Evolutionary conservation across 2,329 filamentous ascomycete genomes (phyloP).

Genomic region (Paraconiothyrium brasiliense): DNA sequence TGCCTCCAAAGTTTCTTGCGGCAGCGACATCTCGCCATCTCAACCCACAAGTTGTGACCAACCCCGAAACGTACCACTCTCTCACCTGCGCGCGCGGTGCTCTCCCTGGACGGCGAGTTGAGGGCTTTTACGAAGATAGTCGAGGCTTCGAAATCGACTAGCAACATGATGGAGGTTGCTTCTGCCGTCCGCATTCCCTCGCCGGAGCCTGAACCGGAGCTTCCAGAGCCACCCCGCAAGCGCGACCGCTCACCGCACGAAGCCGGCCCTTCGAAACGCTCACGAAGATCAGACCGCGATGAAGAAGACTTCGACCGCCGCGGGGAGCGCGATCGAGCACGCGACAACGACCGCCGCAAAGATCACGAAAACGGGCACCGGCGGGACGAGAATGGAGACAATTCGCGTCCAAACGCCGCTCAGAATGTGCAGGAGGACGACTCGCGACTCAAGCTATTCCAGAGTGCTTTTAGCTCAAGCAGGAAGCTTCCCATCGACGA

Average conservation of each 20-base stretch:
- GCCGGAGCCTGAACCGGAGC: slow-evolving; percentile 61
- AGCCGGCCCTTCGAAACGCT: slow-evolving; percentile 47
- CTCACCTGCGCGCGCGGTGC: background rate
- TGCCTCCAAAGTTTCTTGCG: slow-evolving; percentile 39
- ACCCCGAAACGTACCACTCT: background rate
- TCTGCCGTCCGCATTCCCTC: slow-evolving; percentile 68
- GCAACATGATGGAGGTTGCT: slow-evolving; percentile 46
- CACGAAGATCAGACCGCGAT: slow-evolving; percentile 53
- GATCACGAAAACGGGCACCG: slow-evolving; percentile 71
- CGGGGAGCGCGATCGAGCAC: slow-evolving; percentile 78
- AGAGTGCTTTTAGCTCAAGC: slow-evolving; percentile 46
- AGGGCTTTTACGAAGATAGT: background rate
- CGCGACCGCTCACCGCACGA: slow-evolving; percentile 64
- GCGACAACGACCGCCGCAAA: slow-evolving; percentile 67
- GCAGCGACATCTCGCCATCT: slow-evolving; percentile 22
- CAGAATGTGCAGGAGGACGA: slow-evolving; percentile 42
- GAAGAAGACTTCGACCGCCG: slow-evolving; percentile 58
- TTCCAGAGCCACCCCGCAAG: slow-evolving; percentile 57
- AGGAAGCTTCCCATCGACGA: slow-evolving; percentile 93
- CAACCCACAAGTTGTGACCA: slow-evolving; percentile 10
- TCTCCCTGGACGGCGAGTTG: background rate
- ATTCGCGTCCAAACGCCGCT: slow-evolving; percentile 23
- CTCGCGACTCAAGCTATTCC: slow-evolving; percentile 47
- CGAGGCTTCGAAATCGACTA: background rate
- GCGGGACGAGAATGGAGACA: slow-evolving; percentile 48